Base-by-base conservation (phyloP, 805 yeast species). In the Yarrowia keelungensis region DNA sequence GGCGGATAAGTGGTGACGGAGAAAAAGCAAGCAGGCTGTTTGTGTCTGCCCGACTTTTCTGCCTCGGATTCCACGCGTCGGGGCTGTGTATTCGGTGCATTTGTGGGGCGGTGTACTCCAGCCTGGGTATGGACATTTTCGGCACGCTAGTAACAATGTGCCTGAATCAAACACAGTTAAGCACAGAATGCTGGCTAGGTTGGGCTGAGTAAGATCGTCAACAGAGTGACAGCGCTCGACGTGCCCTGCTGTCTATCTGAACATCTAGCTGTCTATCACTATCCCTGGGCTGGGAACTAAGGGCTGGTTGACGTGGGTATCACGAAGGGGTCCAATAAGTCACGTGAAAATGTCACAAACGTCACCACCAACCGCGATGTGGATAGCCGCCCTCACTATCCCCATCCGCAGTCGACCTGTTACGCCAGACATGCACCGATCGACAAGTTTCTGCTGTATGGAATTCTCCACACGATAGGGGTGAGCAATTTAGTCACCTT, bases 401-500 rank as follows among this genome's bases (percentile, higher is more conserved):
- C 45, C 5, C 32, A 46, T 8, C 49, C 49, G n/a, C 47, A 43
- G 26, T 10, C 15, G 26, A 15, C 8, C 11, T 11, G 32, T 5
- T 26, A 14, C 50, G 35, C 50, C 35, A 47, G 51, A 15, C 10
- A 50, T 50, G 56, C 56, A 32, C 41, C 19, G 56, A 50, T 50
- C 56, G 41, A n/a, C 56, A 15, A 1, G 41, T 9, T 15, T 49
- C 39, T 50, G 16, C 39, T 50, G 53, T 49, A 49, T 49, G 53
- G 53, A 49, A 49, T n/a, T n/a, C 41, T 14, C 56, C 56, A 35
- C 41, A 35, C 9, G 2, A n/a, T 32, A n/a, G 12, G 3, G 16
- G 15, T 35, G 56, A 50, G 56, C 56, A 50, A 35, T 35, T 50
- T 50, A 47, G 39, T 50, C 56, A 50, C 41, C 39, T n/a, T 50